Base-by-base conservation (phyloP, 768 basidiomycete genomes). In the Amanita rimosa region DNA sequence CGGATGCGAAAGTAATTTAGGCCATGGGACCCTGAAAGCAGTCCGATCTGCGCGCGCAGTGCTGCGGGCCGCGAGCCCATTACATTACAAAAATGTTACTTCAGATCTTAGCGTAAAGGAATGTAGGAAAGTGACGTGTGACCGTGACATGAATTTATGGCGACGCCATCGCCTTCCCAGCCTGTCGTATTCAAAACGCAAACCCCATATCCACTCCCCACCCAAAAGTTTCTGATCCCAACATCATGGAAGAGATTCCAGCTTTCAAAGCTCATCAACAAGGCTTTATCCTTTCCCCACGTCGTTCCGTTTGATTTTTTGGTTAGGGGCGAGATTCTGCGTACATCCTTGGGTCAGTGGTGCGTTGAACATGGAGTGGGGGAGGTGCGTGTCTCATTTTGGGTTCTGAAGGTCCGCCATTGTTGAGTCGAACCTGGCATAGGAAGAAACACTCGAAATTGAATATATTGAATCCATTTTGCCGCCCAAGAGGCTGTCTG, bases 201-300 rank as follows among this genome's bases (percentile, higher is more conserved):
- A 47, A 79, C 83, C 0, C 67, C 68, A 2, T 89, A 92, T 62
- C 72, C 78, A 9, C 76, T 95, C 10, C 92, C 86, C 0, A 73
- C 81, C 1, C 88, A 93, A 62, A 91, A 90, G 59, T 97, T 91
- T 61, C 82, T 96, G 79, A 83, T 98, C 13, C 95, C 96, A 1
- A 72, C 81, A 1, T 68, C 77, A 63, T 98, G 93, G 93, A 79
- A 76, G 50, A 81, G 95, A n/a, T 98, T 87, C 64, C 95, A 97
- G 58, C 83, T 99, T 27, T 97, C 94, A 1, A 92, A 97, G 52
- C 83, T 98, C 37, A 81, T 99, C 51, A 99, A 99, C 70, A 96
- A 96, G 60, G 89, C 94, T 1, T 71, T 98, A 22, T 74, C 76
- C 21, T 76, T 85, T 14, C 62, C 74, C 0, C 78, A 78, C 48